phyloP scores from a whole-genome alignment of 768 basidiomycete genomes.

The Rhizopogon vinicolor region DNA sequence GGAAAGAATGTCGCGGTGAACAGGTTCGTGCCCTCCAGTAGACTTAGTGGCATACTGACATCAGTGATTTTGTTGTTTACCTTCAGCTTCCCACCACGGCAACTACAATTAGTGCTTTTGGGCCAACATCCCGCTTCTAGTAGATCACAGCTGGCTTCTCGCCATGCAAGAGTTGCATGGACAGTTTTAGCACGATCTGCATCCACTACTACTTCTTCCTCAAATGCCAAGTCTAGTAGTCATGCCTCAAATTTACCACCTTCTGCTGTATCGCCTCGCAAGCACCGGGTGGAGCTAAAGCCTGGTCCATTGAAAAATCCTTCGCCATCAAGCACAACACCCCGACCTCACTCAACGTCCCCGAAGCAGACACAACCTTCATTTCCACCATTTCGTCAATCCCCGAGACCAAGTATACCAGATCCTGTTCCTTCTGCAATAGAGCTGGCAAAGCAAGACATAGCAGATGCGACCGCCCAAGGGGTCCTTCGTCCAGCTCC shows the following conservation, averaged over 20 bases:
- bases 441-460: slow-evolving; percentile 55
- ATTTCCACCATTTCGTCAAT: slow-evolving; percentile 18
- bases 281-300: slow-evolving; percentile 52
- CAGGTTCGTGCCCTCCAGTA: slow-evolving; percentile 23
- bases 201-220: slow-evolving; percentile 24
- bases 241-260: slow-evolving; percentile 21
- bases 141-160: neutral
- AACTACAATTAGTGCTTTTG: neutral
- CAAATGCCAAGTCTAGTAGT: slow-evolving; percentile 7
- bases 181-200: neutral
- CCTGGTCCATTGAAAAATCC: slow-evolving; percentile 56
- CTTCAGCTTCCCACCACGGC: neutral
- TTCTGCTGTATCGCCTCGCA: slow-evolving; percentile 21
- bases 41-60: neutral
- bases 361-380: slow-evolving; percentile 19
- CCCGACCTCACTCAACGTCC: slow-evolving; percentile 20
- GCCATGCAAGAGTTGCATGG: neutral
- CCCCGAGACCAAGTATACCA: slow-evolving; percentile 12
- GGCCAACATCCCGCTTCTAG: slow-evolving; percentile 6
- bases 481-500: slow-evolving; percentile 70
- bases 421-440: slow-evolving; percentile 28
- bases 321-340: slow-evolving; percentile 16
- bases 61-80: neutral
- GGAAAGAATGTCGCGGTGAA: slow-evolving; percentile 33
- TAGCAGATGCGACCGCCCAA: slow-evolving; percentile 58